Evolutionary conservation across 805 yeast species (phyloP).

Genomic region (Myxozyma neotropica): DNA sequence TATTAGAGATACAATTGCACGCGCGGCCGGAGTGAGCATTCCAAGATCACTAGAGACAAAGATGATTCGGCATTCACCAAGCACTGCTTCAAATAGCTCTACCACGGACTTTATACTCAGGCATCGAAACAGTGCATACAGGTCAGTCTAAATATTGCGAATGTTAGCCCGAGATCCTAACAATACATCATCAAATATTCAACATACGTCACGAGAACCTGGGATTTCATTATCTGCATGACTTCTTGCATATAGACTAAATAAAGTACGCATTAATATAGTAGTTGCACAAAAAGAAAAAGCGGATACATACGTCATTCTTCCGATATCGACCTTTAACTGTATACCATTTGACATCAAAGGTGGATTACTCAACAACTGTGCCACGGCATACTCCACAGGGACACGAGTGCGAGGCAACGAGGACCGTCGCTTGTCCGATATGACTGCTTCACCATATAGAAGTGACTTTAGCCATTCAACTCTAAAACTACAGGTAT

Average conservation of each 20-base stretch:
- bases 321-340: slow-evolving; percentile 18
- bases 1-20: slow-evolving; percentile 24
- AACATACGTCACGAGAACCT: slow-evolving; percentile 26
- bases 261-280: too few relatives aligned
- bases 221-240: slow-evolving; percentile 26
- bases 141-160: slow-evolving; percentile 13
- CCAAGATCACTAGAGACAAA: slow-evolving; percentile 26
- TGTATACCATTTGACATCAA: background rate
- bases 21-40: slow-evolving; percentile 24
- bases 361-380: slow-evolving; percentile 15
- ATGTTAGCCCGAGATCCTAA: background rate
- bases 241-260: slow-evolving; percentile 21
- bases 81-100: slow-evolving; percentile 31
- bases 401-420: slow-evolving; percentile 19
- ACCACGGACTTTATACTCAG: slow-evolving; percentile 17
- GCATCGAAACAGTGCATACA: slow-evolving; percentile 30
- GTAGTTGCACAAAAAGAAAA: background rate
- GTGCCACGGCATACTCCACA: slow-evolving; percentile 31
- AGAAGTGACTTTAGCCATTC: slow-evolving; percentile 33
- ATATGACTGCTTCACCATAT: slow-evolving; percentile 16
- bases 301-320: slow-evolving; percentile 7
- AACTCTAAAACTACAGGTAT: slow-evolving; percentile 18
- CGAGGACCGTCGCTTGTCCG: background rate
- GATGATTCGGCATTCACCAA: slow-evolving; percentile 29
- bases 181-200: too few relatives aligned